Evolutionary conservation across 2,329 filamentous ascomycete genomes (phyloP).

Genomic region (Neoscytalidium dimidiatum): DNA sequence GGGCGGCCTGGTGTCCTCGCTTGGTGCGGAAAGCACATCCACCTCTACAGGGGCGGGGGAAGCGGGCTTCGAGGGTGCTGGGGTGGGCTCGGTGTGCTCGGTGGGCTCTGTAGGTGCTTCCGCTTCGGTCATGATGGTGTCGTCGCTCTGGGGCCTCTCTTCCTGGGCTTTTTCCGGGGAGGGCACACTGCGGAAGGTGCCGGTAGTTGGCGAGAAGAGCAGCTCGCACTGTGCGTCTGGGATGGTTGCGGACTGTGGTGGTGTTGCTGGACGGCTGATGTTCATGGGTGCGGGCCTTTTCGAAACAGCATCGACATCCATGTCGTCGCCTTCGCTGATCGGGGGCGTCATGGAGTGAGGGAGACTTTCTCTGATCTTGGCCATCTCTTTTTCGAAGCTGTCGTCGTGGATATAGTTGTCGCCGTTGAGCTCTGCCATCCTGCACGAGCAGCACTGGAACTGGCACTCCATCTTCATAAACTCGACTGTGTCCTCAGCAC

Average conservation of each 20-base stretch:
- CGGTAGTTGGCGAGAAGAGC: constrained; percentile 40
- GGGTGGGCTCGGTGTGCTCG: neutral
- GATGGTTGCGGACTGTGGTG: neutral
- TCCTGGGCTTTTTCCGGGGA: constrained; percentile 31
- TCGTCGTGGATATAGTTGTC: constrained; percentile 42
- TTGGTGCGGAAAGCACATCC: neutral
- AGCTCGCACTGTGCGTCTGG: constrained; percentile 24
- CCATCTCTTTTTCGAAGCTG: constrained; percentile 36
- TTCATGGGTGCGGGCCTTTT: neutral
- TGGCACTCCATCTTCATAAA: constrained; percentile 76
- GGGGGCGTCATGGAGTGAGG: constrained; percentile 59
- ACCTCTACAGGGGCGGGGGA: neutral
- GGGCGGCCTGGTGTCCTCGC: constrained; percentile 3
- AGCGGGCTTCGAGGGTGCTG: neutral
- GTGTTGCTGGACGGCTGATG: constrained; percentile 1
- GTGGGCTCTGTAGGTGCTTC: neutral
- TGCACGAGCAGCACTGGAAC: constrained; percentile 66
- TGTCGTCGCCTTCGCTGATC: constrained; percentile 62
- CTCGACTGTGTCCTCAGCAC: constrained; percentile 71
- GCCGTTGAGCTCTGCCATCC: constrained; percentile 40
- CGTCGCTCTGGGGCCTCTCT: constrained; percentile 6
- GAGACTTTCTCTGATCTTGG: constrained; percentile 45
- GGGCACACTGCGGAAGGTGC: constrained; percentile 37
- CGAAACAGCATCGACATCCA: constrained; percentile 22
- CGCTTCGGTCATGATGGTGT: constrained; percentile 4